Percentiles rank a stretch among this genome's conserved stretches.
phyloP scores from a whole-genome alignment of 176 grass and related monocot species.

The Oryza australiensis region DNA sequence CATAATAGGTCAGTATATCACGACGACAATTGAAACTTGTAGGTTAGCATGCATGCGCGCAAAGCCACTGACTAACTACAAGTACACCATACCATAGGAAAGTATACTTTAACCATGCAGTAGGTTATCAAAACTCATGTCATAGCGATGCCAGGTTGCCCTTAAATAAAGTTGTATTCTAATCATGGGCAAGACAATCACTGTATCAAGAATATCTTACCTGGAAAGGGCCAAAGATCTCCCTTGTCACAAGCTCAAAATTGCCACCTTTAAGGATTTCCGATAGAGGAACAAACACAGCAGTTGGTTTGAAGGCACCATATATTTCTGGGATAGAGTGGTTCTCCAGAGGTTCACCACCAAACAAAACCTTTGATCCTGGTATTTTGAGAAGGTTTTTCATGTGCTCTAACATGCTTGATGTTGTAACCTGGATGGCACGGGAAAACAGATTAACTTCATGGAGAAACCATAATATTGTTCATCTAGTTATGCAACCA shows the following conservation, averaged over 20 bases:
- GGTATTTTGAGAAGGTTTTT: slow-evolving; percentile 82
- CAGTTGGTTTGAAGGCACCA: slow-evolving; percentile 85
- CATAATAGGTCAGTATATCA: not conserved
- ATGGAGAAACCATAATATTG: not conserved
- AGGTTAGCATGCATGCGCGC: not conserved
- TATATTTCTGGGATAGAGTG: slow-evolving; percentile 96
- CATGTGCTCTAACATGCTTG: slow-evolving; percentile 73
- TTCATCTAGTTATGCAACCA: slow-evolving; percentile 7
- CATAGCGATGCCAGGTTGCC: not conserved
- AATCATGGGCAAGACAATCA: not conserved
- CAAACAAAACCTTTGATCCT: slow-evolving; percentile 91
- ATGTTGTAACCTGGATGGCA: slow-evolving; percentile 69
- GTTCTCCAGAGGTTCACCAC: slow-evolving; percentile 73
- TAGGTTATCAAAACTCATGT: slow-evolving; percentile 5
- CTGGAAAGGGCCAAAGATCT: slow-evolving; percentile 98
- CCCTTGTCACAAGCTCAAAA: slow-evolving; percentile 82
- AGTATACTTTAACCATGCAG: too few species aligned
- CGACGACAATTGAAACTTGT: not conserved
- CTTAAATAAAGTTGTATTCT: not conserved
- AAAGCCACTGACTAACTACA: not conserved
- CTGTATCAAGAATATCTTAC: slow-evolving; percentile 32
- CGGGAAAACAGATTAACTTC: not conserved
- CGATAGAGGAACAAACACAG: slow-evolving; percentile 81
- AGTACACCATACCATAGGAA: not conserved
- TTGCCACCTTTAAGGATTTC: slow-evolving; percentile 78